Evolutionary conservation across 495 filamentous ascomycete genomes (phyloP).

Genomic region (Astrothelium subdiscretum): DNA sequence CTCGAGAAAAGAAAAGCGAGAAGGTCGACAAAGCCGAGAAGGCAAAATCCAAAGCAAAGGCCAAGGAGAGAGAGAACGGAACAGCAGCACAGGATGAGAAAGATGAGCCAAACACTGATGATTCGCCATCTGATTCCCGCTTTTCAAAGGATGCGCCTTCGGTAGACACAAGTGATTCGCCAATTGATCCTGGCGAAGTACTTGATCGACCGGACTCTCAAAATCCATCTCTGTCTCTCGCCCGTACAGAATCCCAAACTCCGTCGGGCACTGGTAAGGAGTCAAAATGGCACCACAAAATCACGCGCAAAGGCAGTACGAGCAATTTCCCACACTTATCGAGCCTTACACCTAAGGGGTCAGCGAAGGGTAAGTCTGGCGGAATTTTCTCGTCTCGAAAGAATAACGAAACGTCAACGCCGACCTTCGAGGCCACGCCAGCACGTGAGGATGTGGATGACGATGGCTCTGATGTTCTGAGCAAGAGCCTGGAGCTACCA

Average conservation of each 20-base stretch:
- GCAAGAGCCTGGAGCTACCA: not conserved
- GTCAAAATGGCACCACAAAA: constrained; percentile 1
- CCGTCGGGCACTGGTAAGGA: not conserved
- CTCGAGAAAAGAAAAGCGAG: constrained; percentile 19
- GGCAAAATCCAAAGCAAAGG: constrained; percentile 8
- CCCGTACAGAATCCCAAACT: not conserved
- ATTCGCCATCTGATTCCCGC: not conserved
- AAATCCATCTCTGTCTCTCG: not conserved
- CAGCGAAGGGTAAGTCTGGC: not conserved
- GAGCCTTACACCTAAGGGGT: not conserved
- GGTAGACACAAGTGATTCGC: not conserved
- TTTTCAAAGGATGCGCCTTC: not conserved
- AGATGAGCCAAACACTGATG: not conserved
- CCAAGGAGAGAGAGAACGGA: constrained; percentile 12
- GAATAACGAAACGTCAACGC: not conserved
- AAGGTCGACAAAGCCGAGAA: constrained; percentile 11
- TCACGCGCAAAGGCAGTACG: not conserved
- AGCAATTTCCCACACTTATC: not conserved
- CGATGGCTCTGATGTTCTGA: not conserved
- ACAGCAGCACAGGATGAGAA: not conserved
- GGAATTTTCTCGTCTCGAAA: not conserved
- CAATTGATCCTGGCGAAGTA: not conserved
- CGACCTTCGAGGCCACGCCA: not conserved
- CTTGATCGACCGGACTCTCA: not conserved
- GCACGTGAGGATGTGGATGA: not conserved